Evolutionary conservation across 352 stramenopile species (phyloP).

Genomic region (Phytophthora constricta): DNA sequence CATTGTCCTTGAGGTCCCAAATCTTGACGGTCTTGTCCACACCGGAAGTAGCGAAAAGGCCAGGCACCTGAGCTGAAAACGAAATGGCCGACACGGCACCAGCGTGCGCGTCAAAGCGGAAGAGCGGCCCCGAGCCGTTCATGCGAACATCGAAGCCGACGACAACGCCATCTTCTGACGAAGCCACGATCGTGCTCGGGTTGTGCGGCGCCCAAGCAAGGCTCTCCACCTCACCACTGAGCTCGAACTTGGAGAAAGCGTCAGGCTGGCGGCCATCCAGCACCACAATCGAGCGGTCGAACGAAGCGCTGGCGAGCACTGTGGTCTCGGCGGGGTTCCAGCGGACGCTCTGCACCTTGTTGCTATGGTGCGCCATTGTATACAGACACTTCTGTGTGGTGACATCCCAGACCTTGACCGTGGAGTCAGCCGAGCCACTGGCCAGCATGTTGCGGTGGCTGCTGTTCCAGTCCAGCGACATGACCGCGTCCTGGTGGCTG

Average conservation of each 20-base stretch:
- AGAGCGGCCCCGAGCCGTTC: constrained; percentile 93
- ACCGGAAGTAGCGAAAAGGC: constrained; percentile 95
- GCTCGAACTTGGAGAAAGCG: constrained; percentile 80
- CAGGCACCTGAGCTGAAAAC: constrained; percentile 87
- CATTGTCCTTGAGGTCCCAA: constrained; percentile 92
- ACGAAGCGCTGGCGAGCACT: constrained; percentile 95
- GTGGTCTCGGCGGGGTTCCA: constrained; percentile 98
- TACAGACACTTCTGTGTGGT: constrained; percentile 93
- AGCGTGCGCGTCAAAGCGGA: constrained; percentile 93
- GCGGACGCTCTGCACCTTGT: constrained; percentile 97
- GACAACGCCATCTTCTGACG: constrained; percentile 95
- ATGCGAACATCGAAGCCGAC: constrained; percentile 95
- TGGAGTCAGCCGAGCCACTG: constrained; percentile 97
- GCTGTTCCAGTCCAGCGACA: constrained; percentile 98
- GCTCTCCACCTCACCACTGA: constrained; percentile 91
- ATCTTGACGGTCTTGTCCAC: constrained; percentile 99
- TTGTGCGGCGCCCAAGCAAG: constrained; percentile 94
- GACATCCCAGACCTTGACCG: constrained; percentile 97
- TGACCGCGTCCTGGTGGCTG: constrained; percentile 98
- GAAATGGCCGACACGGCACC: constrained; percentile 85
- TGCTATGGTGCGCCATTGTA: constrained; percentile 98
- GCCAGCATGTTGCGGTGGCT: constrained; percentile 97
- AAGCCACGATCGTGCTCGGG: constrained; percentile 92
- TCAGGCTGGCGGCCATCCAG: constrained; percentile 92
- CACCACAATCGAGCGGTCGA: constrained; percentile 95